Percentiles rank a stretch among this genome's conserved stretches.
Evolutionary conservation across 371 early-diverging fungal species (phyloP).

Genomic region (Rhizopus delemar): DNA sequence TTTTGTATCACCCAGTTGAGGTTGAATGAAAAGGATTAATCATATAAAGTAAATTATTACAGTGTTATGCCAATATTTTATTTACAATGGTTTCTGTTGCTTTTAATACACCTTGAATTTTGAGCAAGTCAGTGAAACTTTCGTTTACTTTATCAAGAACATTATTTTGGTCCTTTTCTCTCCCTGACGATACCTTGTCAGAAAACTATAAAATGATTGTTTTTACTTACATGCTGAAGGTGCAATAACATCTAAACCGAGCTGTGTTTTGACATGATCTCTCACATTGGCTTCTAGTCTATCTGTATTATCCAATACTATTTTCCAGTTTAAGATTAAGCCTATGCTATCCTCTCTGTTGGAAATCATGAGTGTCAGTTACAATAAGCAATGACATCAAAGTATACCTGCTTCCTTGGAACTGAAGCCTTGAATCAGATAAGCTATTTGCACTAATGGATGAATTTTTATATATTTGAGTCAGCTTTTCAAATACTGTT

Average conservation of each 20-base stretch:
- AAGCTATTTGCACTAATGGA: conserved; percentile 16
- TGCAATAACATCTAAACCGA: conserved; percentile 9
- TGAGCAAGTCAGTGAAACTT: neutral
- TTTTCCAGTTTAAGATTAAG: conserved; percentile 26
- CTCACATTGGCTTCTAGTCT: conserved; percentile 15
- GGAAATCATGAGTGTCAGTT: neutral
- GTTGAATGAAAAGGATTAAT: too few relatives aligned
- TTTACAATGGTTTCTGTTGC: conserved; percentile 10
- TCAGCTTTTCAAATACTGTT: conserved; percentile 19
- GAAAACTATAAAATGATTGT: too few relatives aligned
- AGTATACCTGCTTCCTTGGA: conserved; percentile 25
- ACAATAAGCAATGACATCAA: too few relatives aligned
- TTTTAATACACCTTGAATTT: conserved; percentile 9
- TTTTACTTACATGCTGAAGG: conserved; percentile 4
- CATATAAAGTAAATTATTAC: too few relatives aligned
- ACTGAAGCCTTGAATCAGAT: conserved; percentile 20
- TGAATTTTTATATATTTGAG: conserved; percentile 3
- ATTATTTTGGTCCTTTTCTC: conserved; percentile 2
- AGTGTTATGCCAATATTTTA: neutral
- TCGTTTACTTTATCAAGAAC: conserved; percentile 8
- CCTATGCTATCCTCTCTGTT: conserved; percentile 7
- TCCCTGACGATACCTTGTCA: neutral
- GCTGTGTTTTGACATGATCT: conserved; percentile 6
- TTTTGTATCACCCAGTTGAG: too few relatives aligned
- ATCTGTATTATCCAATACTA: neutral